Conservation (phyloP, 2,329 filamentous ascomycete species). For the Alternaria panax region DNA sequence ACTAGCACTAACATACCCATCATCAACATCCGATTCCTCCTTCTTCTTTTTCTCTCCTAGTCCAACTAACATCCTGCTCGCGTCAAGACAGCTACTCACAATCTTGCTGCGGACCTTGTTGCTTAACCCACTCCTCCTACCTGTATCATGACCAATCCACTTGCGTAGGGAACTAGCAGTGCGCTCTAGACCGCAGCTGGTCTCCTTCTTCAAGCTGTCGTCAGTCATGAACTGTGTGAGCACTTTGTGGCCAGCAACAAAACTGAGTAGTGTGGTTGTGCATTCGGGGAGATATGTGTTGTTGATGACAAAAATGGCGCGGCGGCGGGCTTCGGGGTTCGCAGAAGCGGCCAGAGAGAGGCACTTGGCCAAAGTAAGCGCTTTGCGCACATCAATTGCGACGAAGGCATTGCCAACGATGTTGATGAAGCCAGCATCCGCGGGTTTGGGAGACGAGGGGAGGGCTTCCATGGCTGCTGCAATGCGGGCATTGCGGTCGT, state of each 20-base stretch:
- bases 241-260: constrained; percentile 55
- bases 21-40: constrained; percentile 36
- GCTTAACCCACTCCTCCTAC: constrained; percentile 50
- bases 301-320: constrained; percentile 52
- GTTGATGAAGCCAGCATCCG: constrained; percentile 52
- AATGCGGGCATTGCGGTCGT: constrained; percentile 60
- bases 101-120: constrained; percentile 49
- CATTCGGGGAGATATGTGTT: constrained; percentile 50
- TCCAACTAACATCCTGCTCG: constrained; percentile 55
- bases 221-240: constrained; percentile 50
- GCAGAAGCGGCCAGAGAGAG: constrained; percentile 58
- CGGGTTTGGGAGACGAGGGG: constrained; percentile 49
- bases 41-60: constrained; percentile 19
- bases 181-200: constrained; percentile 53
- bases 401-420: constrained; percentile 63
- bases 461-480: constrained; percentile 62
- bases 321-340: constrained; percentile 43
- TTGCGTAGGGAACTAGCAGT: constrained; percentile 54
- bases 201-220: constrained; percentile 38
- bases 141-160: constrained; percentile 57
- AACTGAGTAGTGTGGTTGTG: constrained; percentile 55
- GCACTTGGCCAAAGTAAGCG: constrained; percentile 67
- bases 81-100: constrained; percentile 51
- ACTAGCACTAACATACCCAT: constrained; percentile 41
- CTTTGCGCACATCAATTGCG: constrained; percentile 64